Percentiles rank a stretch among this genome's conserved stretches.
These are phyloP conservation scores for Cryomyces minteri DNA, from an alignment of 495 filamentous ascomycete species.

Conservation along the genomic window DNA sequence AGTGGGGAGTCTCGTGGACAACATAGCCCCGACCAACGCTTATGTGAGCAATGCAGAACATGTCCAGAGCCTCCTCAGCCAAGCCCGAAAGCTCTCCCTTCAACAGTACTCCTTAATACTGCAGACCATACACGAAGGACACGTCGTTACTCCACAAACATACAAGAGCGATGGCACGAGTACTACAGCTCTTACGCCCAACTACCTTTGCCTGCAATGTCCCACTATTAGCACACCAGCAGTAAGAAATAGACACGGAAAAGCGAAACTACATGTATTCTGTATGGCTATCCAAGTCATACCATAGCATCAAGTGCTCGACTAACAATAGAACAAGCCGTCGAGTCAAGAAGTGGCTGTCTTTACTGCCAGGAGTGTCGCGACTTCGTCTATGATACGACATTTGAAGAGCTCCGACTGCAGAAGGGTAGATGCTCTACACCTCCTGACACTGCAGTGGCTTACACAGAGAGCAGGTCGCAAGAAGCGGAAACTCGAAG, in stretches of 20 bases:
- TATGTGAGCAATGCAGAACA: no score
- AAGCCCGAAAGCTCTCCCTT: no score
- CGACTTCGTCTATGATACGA: conserved; percentile 77
- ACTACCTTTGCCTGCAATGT: conserved; percentile 57
- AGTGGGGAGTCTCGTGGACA: no score
- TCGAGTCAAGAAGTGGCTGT: conserved; percentile 60
- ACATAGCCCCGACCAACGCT: no score
- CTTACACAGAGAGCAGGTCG: conserved; percentile 5
- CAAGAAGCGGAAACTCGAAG: conserved; percentile 41
- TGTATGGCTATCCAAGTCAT: conserved; percentile 27
- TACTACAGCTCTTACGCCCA: conserved; percentile 28
- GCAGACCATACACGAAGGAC: no score
- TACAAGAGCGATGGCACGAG: no score
- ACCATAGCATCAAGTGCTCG: neutral
- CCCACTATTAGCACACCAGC: conserved; percentile 35
- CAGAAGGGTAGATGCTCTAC: conserved; percentile 21
- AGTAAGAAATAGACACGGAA: conserved; percentile 36
- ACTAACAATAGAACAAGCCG: conserved; percentile 29
- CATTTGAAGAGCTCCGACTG: conserved; percentile 51
- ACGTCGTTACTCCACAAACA: no score
- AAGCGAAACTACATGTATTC: conserved; percentile 40
- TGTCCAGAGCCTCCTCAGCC: no score
- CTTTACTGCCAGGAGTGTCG: conserved; percentile 70
- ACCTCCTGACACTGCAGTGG: neutral
- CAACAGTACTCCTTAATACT: no score